Percentiles rank a stretch among this genome's conserved stretches.
phyloP scores from a whole-genome alignment of 148 eudicot species.

The Spergularia marina region DNA sequence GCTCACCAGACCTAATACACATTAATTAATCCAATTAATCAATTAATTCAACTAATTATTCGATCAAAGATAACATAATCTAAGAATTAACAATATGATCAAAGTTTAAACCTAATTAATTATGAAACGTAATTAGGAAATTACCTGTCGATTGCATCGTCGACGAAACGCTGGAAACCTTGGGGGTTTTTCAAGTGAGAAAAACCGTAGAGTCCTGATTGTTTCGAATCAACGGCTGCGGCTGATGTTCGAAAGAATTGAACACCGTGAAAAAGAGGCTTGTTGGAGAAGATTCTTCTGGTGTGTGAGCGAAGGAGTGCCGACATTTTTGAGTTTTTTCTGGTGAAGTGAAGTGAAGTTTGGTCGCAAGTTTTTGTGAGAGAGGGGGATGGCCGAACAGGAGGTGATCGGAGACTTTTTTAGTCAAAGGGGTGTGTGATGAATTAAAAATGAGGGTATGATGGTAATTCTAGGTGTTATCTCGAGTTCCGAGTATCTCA shows the following conservation, averaged over 20 bases:
- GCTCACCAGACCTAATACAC: conserved; percentile 74
- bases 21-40: not conserved
- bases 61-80: too few relatives aligned
- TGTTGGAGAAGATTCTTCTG: conserved; percentile 19
- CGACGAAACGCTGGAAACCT: conserved; percentile 82
- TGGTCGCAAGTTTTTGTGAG: too few relatives aligned
- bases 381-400: too few relatives aligned
- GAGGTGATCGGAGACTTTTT: too few relatives aligned
- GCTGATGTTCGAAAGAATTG: conserved; percentile 39
- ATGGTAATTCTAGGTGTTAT: too few relatives aligned
- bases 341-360: not conserved
- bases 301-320: conserved; percentile 7
- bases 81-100: too few relatives aligned
- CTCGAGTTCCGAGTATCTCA: too few relatives aligned
- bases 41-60: not conserved
- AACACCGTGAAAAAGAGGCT: not conserved
- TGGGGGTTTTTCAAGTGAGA: conserved; percentile 63
- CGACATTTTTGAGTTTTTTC: conserved; percentile 22
- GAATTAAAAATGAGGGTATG: too few relatives aligned
- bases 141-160: conserved; percentile 81
- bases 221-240: conserved; percentile 34
- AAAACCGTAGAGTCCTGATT: conserved; percentile 79
- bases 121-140: not conserved
- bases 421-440: too few relatives aligned
- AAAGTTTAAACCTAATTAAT: not conserved